Base-by-base conservation (phyloP, 495 filamentous ascomycete genomes). In the Penicillium atrosanguineum region DNA sequence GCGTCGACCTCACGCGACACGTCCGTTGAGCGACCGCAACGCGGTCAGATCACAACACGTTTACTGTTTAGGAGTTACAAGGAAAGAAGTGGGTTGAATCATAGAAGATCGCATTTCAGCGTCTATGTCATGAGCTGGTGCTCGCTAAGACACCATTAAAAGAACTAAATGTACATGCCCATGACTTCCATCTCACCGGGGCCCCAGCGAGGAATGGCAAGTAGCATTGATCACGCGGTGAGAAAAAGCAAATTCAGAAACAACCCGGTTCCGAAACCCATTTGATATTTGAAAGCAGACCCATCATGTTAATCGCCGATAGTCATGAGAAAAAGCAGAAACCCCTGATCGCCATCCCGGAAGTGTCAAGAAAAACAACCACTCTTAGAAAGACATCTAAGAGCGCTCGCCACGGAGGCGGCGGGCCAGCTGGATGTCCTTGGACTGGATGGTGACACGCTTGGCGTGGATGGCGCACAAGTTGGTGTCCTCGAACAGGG, bases 391-490 rank as follows among this genome's bases (percentile, higher is more conserved):
- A 26, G 9, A 36, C 53, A 67, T 69, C 60, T 88, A 88, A 74
- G 84, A 86, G 75, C 92, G 91, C 84, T 97, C 92, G 71, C 92
- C 92, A 79, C 92, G 90, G 79, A 96, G 91, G 71, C 92, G 90
- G 65, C 92, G 90, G 69, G 91, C 91, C 58, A 96, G 89, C 82
- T 95, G 91, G 81, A 96, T 95, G 73, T 96, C 91, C 88, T 95
- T 95, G 79, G 80, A 83, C 78, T 91, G 87, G 79, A 92, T 94
- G 73, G 89, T 93, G 74, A 93, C 89, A 88, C 94, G 94, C 92
- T 98, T 97, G 83, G 94, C 94, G 85, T 98, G 94, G 84, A 98
- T 97, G 73, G 94, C 94, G 83, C 94, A 97, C 50, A 98, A 79
- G 86, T 97, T 98, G 90, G 94, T 98, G 78, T 97, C 94, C 76